phyloP scores from a whole-genome alignment of 176 grass and related monocot species.

The Juncus inflexus region DNA sequence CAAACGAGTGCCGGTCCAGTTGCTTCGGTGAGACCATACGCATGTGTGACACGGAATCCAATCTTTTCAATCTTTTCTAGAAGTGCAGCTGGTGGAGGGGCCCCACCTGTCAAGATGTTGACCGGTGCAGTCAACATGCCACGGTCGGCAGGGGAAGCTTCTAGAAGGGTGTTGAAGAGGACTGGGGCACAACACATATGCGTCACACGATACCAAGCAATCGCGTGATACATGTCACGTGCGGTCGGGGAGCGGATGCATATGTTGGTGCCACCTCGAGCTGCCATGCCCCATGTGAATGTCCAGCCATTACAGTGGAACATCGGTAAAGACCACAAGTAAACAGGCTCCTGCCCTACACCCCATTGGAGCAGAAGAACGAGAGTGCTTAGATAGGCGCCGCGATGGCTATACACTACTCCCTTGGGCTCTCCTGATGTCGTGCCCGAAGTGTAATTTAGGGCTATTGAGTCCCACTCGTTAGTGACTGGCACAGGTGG shows the following conservation, averaged over 20 bases:
- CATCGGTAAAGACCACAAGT: conserved; percentile 67
- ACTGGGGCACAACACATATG: conserved; percentile 67
- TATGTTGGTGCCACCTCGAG: conserved; percentile 53
- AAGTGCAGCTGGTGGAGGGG: conserved; percentile 40
- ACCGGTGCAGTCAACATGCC: conserved; percentile 15
- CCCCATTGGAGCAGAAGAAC: conserved; percentile 58
- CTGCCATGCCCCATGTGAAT: conserved; percentile 66
- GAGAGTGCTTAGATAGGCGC: conserved; percentile 52
- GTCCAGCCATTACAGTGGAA: conserved; percentile 81
- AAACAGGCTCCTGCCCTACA: conserved; percentile 43
- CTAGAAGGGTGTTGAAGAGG: conserved; percentile 48
- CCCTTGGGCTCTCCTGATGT: conserved; percentile 56
- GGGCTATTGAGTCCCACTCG: conserved; percentile 61
- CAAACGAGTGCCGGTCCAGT: conserved; percentile 54
- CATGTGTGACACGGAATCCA: conserved; percentile 49
- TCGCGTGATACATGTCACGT: conserved; percentile 38
- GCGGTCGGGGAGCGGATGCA: conserved; percentile 39
- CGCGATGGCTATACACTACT: conserved; percentile 69
- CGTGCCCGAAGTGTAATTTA: conserved; percentile 73
- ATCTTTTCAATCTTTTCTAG: conserved; percentile 40
- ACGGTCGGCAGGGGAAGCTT: conserved; percentile 5
- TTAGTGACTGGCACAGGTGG: conserved; percentile 34
- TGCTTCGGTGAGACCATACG: conserved; percentile 60
- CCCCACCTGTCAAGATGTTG: conserved; percentile 47
- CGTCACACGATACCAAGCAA: conserved; percentile 40